Conservation (phyloP, 192 early-diverging fungal species). For the Coemansia sp. region DNA sequence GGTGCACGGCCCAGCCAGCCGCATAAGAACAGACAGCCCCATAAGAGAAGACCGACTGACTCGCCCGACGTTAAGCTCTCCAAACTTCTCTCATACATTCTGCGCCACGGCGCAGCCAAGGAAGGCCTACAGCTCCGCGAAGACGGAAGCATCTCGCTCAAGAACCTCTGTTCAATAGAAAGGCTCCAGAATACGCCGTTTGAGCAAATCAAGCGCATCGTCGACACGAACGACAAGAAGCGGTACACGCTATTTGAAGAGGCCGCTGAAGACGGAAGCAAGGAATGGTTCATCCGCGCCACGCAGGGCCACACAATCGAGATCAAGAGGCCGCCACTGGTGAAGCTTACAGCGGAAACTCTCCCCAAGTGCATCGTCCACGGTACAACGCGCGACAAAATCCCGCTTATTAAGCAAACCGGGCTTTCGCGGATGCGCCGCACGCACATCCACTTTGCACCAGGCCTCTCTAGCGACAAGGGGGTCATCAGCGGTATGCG, state of each 20-base stretch:
- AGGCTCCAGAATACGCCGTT: constrained; percentile 63
- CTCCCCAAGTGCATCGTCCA: constrained; percentile 34
- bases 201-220: constrained; percentile 65
- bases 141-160: constrained; percentile 75
- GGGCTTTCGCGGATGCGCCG: constrained; percentile 79
- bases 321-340: constrained; percentile 37
- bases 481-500: constrained; percentile 83
- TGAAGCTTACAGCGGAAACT: constrained; percentile 24
- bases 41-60: constrained; percentile 15
- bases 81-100: constrained; percentile 77
- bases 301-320: constrained; percentile 83
- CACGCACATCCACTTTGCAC: constrained; percentile 90
- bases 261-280: neutral
- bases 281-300: constrained; percentile 69
- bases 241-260: constrained; percentile 64
- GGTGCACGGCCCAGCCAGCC: neutral
- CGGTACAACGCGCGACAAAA: constrained; percentile 29
- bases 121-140: constrained; percentile 69
- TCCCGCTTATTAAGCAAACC: constrained; percentile 38
- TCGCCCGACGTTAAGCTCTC: constrained; percentile 60
- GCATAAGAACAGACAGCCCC: neutral
- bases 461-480: constrained; percentile 63
- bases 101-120: constrained; percentile 81
- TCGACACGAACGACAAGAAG: constrained; percentile 81
- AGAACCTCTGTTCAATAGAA: constrained; percentile 60